A percentile compares a stretch with the other conserved stretches of the same genome.
Evolutionary conservation across 164 flowering plant species (phyloP).

Genomic region (Vitis rupestris): DNA sequence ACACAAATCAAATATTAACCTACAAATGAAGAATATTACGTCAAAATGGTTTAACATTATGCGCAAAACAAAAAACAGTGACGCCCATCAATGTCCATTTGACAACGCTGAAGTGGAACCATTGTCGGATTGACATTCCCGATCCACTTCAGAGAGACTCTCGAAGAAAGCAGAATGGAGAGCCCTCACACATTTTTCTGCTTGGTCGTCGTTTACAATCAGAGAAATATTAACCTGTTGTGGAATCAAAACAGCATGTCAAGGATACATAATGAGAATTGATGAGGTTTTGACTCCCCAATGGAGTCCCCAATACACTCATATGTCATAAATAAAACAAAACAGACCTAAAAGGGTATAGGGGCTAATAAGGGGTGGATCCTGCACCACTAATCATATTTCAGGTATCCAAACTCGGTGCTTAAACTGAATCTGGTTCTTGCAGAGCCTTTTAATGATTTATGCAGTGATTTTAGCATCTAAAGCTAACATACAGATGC

Average conservation of each 20-base stretch:
- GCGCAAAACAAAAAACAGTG: not conserved
- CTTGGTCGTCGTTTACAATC: conserved; percentile 79
- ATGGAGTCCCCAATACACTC: no score
- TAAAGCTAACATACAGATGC: not conserved
- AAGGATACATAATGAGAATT: not conserved
- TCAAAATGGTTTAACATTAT: no score
- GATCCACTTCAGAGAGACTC: conserved; percentile 31
- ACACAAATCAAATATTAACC: no score
- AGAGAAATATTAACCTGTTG: conserved; percentile 82
- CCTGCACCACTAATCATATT: no score
- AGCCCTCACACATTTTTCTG: conserved; percentile 78
- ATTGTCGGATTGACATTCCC: conserved; percentile 13
- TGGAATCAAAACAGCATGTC: not conserved
- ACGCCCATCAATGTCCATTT: not conserved
- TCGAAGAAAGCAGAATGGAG: conserved; percentile 76
- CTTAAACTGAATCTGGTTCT: no score
- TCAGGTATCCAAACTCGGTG: no score
- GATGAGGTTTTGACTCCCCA: not conserved
- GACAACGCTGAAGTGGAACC: conserved; percentile 10
- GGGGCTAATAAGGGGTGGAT: no score
- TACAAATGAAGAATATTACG: no score
- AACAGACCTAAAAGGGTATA: no score
- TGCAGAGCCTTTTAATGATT: no score
- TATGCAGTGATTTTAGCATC: no score
- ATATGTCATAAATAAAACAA: no score